Conservation (phyloP, 225 moss, liverwort and hornwort genomes). For the Asterella californica region DNA sequence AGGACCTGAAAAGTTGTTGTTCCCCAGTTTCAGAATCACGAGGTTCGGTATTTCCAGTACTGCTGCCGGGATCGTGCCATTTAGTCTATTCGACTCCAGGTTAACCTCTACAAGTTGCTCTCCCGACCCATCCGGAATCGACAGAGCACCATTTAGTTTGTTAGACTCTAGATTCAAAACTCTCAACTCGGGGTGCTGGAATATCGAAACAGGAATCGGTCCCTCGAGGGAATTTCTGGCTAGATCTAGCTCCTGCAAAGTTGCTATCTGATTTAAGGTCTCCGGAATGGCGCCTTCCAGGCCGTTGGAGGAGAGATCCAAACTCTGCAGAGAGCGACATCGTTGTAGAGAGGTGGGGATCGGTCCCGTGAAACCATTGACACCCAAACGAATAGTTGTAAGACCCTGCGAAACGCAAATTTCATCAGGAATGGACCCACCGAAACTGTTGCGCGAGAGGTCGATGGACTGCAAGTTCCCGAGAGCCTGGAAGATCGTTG, state of each 20-base stretch:
- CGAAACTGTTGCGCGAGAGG: conserved; percentile 20
- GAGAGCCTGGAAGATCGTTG: not conserved
- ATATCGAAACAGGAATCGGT: not conserved
- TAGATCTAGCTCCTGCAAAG: conserved; percentile 12
- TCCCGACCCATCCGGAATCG: not conserved
- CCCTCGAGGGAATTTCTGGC: not conserved
- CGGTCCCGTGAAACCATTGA: not conserved
- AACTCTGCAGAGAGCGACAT: not conserved
- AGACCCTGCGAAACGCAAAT: not conserved
- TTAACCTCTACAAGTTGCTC: not conserved
- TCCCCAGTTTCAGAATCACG: conserved; percentile 1
- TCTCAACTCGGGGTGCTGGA: not conserved
- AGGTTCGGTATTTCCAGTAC: not conserved
- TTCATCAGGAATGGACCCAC: conserved; percentile 5
- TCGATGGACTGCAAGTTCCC: not conserved
- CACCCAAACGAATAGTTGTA: not conserved
- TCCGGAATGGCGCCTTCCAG: not conserved
- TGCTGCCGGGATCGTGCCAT: not conserved
- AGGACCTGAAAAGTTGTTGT: conserved; percentile 6
- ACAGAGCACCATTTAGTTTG: not conserved
- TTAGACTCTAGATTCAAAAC: not conserved
- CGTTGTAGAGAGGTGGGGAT: not conserved
- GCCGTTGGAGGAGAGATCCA: conserved; percentile 8
- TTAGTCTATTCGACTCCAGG: conserved; percentile 3
- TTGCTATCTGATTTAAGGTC: not conserved